These are phyloP conservation scores for Alternaria panax DNA, from an alignment of 2,329 filamentous ascomycete species.

Conservation along the genomic window DNA sequence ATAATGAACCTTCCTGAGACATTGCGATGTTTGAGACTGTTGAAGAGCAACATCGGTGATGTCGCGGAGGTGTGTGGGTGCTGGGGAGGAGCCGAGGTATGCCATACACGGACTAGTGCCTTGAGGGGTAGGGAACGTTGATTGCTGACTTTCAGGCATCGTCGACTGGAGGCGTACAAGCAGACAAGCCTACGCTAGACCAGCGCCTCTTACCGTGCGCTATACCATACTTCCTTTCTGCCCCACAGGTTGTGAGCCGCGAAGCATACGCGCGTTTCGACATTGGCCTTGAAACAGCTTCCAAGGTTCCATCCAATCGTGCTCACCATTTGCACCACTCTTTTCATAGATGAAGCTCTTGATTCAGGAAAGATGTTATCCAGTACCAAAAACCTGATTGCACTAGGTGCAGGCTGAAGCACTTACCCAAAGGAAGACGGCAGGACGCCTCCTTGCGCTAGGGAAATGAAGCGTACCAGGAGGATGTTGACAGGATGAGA, in stretches of 20 bases:
- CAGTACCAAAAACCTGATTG: not conserved
- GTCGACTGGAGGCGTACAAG: not conserved
- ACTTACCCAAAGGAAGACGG: slow-evolving; percentile 5
- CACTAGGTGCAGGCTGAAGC: slow-evolving; percentile 1
- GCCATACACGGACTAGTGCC: slow-evolving; percentile 14
- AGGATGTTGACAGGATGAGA: not conserved
- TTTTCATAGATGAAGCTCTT: not conserved
- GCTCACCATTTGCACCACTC: not conserved
- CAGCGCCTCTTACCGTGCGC: not conserved
- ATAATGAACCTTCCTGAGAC: slow-evolving; percentile 15
- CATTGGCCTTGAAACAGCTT: not conserved
- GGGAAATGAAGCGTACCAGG: slow-evolving; percentile 1
- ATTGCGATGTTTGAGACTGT: slow-evolving; percentile 17
- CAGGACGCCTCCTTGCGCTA: slow-evolving; percentile 12
- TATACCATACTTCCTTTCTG: not conserved
- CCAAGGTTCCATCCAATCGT: not conserved
- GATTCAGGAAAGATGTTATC: not conserved
- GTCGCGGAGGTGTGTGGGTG: slow-evolving; percentile 7
- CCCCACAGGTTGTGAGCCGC: not conserved
- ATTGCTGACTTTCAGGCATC: not conserved
- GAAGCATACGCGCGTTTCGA: not conserved
- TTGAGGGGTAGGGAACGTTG: slow-evolving; percentile 24
- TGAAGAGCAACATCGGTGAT: not conserved
- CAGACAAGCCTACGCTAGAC: not conserved
- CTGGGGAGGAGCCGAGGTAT: slow-evolving; percentile 22